Percentiles rank a stretch among this genome's conserved stretches.
These are phyloP conservation scores for Eutypella sp. DNA, from an alignment of 2,329 filamentous ascomycete species.

Conservation along the genomic window DNA sequence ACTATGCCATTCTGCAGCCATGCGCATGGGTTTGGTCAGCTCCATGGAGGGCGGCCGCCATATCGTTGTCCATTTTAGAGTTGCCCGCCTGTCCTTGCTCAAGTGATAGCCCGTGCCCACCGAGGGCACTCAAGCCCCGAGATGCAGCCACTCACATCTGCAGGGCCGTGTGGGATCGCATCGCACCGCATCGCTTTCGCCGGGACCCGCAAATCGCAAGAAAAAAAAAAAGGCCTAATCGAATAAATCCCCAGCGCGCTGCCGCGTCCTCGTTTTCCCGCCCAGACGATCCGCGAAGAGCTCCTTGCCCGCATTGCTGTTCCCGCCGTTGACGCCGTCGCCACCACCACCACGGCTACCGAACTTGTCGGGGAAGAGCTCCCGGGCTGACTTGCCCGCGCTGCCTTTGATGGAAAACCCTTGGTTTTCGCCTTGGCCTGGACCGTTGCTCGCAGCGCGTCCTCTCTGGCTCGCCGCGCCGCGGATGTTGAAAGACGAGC, in stretches of 20 bases:
- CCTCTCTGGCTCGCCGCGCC: constrained; percentile 49
- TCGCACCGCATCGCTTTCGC: neutral
- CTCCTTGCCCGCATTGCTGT: constrained; percentile 61
- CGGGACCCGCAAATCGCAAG: neutral
- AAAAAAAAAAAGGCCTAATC: constrained; percentile 36
- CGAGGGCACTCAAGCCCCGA: too few relatives aligned
- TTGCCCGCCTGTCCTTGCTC: too few relatives aligned
- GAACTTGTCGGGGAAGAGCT: constrained; percentile 65
- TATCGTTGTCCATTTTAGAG: too few relatives aligned
- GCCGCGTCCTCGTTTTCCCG: constrained; percentile 53
- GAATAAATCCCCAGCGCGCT: constrained; percentile 70
- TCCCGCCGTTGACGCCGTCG: constrained; percentile 32
- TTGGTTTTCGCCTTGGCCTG: constrained; percentile 36
- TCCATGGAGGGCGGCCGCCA: too few relatives aligned
- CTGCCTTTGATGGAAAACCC: constrained; percentile 65
- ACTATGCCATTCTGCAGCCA: too few relatives aligned
- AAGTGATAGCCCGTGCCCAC: too few relatives aligned
- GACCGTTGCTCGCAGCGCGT: too few relatives aligned
- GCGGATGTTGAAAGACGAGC: constrained; percentile 52
- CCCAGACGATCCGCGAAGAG: constrained; percentile 59
- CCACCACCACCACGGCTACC: too few relatives aligned
- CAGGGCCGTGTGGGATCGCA: too few relatives aligned
- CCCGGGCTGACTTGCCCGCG: constrained; percentile 50
- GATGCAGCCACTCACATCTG: too few relatives aligned
- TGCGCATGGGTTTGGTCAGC: too few relatives aligned